Percentiles rank a stretch among this genome's conserved stretches.
Evolutionary conservation across 1,139 yeast genomes (phyloP).

Genomic region (Barnettozyma hawaiiensis): DNA sequence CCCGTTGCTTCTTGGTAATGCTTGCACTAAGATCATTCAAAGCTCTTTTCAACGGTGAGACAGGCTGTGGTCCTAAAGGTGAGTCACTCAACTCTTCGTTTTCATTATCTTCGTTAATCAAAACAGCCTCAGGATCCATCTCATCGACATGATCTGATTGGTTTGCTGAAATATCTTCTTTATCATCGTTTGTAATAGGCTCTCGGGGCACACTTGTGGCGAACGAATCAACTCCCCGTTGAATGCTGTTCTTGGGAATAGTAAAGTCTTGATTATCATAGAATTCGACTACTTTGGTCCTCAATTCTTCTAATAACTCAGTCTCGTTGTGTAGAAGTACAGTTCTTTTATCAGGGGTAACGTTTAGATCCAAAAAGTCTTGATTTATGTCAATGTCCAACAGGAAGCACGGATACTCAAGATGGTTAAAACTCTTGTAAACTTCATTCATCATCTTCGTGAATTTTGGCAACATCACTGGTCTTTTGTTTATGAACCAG

Average conservation of each 20-base stretch:
- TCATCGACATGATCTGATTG: conserved; percentile 1
- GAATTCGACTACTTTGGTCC: conserved; percentile 36
- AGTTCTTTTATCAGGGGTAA: conserved; percentile 84
- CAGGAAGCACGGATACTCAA: conserved; percentile 71
- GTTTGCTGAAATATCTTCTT: not conserved
- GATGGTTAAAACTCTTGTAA: conserved; percentile 62
- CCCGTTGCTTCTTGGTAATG: not conserved
- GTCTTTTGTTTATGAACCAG: conserved; percentile 68
- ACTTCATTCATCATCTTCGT: conserved; percentile 63
- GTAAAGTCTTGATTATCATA: conserved; percentile 43
- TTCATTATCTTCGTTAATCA: not conserved
- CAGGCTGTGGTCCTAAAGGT: not conserved
- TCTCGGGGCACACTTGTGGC: not conserved
- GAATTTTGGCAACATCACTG: conserved; percentile 54
- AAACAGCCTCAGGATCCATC: not conserved
- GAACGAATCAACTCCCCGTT: conserved; percentile 9
- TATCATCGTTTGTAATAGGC: not conserved
- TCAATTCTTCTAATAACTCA: conserved; percentile 46
- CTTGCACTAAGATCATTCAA: not conserved
- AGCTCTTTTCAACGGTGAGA: conserved; percentile 2
- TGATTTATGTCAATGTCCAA: conserved; percentile 53
- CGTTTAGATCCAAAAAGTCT: conserved; percentile 64
- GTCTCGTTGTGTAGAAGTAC: conserved; percentile 65
- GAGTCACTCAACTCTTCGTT: not conserved
- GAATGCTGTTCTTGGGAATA: conserved; percentile 15